Evolutionary conservation across 1,139 yeast genomes (phyloP).

Genomic region (Pichia sp.): DNA sequence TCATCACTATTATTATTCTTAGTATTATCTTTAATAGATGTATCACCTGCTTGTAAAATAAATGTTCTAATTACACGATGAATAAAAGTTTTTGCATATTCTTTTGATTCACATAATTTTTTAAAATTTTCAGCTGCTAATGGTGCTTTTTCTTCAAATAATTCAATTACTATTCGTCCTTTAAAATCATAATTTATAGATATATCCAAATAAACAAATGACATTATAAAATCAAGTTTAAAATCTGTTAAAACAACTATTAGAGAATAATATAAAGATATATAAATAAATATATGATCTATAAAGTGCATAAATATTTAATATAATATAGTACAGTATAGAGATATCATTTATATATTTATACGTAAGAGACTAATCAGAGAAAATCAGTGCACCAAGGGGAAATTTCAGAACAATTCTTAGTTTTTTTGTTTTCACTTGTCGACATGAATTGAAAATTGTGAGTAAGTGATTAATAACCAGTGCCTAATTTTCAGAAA

Average conservation of each 20-base stretch:
- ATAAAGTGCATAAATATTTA: too few relatives aligned
- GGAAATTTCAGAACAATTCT: neutral
- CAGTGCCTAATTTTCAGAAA: too few relatives aligned
- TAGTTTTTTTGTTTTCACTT: neutral
- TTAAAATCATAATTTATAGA: constrained; percentile 37
- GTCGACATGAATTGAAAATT: neutral
- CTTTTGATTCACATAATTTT: constrained; percentile 36
- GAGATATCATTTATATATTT: too few relatives aligned
- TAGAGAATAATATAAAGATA: too few relatives aligned
- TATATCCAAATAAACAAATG: constrained; percentile 46
- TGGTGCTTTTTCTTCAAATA: constrained; percentile 50
- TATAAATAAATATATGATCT: too few relatives aligned
- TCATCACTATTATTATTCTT: too few relatives aligned
- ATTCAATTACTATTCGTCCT: constrained; percentile 65
- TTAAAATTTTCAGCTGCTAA: constrained; percentile 49
- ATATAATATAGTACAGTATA: too few relatives aligned
- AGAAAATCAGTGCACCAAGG: neutral
- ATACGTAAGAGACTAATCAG: too few relatives aligned
- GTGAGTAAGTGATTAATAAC: too few relatives aligned
- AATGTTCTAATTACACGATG: constrained; percentile 73
- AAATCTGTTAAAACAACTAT: too few relatives aligned
- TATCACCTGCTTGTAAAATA: constrained; percentile 76
- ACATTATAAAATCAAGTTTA: too few relatives aligned
- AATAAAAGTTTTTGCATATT: constrained; percentile 44
- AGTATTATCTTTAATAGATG: constrained; percentile 34